These are phyloP conservation scores for Fusarium gaditjirri DNA, from an alignment of 2,329 filamentous ascomycete species.

Conservation along the genomic window DNA sequence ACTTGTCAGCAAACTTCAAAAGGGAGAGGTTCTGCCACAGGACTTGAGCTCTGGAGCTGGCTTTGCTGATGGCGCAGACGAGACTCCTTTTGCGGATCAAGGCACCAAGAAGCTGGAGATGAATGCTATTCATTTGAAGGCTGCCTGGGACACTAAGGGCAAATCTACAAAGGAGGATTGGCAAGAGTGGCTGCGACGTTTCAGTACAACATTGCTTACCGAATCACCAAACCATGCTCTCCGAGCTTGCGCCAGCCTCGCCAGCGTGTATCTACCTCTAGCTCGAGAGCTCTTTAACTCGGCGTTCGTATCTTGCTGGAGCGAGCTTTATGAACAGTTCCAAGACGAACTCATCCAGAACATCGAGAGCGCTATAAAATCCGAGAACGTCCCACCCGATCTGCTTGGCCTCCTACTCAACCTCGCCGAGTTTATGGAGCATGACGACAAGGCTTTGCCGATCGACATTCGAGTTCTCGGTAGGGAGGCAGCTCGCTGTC, in stretches of 20 bases:
- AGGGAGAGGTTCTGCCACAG: conserved; percentile 93
- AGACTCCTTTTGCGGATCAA: conserved; percentile 83
- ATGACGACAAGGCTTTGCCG: conserved; percentile 96
- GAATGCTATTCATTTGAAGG: conserved; percentile 96
- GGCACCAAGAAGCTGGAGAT: conserved; percentile 94
- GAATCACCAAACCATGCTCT: conserved; percentile 97
- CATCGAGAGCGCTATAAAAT: conserved; percentile 95
- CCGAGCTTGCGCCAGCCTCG: conserved; percentile 89
- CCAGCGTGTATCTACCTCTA: conserved; percentile 89
- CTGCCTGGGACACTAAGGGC: conserved; percentile 95
- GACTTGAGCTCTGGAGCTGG: conserved; percentile 89
- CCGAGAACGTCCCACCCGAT: conserved; percentile 94
- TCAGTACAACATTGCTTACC: conserved; percentile 93
- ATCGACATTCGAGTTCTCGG: conserved; percentile 97
- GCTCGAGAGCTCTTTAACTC: conserved; percentile 97
- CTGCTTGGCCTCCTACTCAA: conserved; percentile 94
- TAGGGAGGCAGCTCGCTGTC: conserved; percentile 93
- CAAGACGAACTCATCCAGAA: conserved; percentile 96
- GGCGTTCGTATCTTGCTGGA: conserved; percentile 99
- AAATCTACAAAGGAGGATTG: conserved; percentile 99
- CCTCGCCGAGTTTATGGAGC: conserved; percentile 99
- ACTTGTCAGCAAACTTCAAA: conserved; percentile 90
- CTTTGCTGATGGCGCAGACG: conserved; percentile 81
- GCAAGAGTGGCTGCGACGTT: conserved; percentile 98
- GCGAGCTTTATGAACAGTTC: conserved; percentile 94